phyloP scores from a whole-genome alignment of 192 early-diverging fungal species.

The Podila verticillata region DNA sequence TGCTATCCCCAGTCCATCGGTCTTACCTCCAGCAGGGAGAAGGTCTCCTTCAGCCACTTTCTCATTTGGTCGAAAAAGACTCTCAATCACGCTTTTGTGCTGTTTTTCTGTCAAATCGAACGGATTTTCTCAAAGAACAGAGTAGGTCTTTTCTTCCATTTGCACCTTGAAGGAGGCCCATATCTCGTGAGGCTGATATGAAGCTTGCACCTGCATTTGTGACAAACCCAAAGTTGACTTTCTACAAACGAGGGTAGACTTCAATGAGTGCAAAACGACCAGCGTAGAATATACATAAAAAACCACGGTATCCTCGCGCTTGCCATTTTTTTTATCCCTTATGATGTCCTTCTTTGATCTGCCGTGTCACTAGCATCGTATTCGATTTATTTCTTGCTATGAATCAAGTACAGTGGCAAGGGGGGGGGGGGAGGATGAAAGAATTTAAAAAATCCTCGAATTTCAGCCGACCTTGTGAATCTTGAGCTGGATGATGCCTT shows the following conservation, averaged over 20 bases:
- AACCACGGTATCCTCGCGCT: conserved; percentile 4
- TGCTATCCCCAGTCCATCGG: neutral
- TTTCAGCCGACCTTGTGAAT: conserved; percentile 3
- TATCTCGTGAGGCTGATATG: conserved; percentile 3
- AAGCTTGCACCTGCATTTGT: conserved; percentile 6
- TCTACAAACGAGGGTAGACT: conserved; percentile 4
- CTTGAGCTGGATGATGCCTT: neutral
- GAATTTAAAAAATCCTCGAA: too few species aligned
- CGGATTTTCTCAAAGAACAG: conserved; percentile 2
- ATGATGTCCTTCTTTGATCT: conserved; percentile 7
- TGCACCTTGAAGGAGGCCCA: neutral
- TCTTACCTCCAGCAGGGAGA: neutral
- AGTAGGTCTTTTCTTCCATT: neutral
- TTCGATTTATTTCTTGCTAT: conserved; percentile 7
- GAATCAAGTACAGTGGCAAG: conserved; percentile 6
- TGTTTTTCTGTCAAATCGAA: conserved; percentile 8
- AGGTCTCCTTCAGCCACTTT: neutral
- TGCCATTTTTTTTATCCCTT: conserved; percentile 5
- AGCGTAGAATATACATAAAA: conserved; percentile 2
- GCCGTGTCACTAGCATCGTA: conserved; percentile 4
- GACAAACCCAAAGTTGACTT: conserved; percentile 2
- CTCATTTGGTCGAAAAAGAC: conserved; percentile 3
- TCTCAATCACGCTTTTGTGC: neutral
- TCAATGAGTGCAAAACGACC: conserved; percentile 6
- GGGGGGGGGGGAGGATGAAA: neutral